phyloP scores from a whole-genome alignment of 83 land plant genomes.

The Diphasiastrum complanatum region DNA sequence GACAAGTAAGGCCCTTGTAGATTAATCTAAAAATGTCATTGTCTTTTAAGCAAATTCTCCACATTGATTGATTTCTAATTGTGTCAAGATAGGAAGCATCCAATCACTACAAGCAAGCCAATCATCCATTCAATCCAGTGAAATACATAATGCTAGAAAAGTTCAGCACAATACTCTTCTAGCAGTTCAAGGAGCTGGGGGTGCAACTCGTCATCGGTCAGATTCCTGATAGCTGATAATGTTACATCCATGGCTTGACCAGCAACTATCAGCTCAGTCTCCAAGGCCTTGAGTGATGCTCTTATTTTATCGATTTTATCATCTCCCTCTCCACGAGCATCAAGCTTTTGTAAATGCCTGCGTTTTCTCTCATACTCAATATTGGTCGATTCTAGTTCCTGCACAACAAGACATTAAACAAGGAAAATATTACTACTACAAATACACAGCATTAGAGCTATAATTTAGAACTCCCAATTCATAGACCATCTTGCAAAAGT shows the following conservation, averaged over 20 bases:
- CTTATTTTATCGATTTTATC: slow-evolving; percentile 6
- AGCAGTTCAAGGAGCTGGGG: slow-evolving; percentile 8
- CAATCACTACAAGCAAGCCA: no score
- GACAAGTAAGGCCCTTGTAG: no score
- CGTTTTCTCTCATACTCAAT: slow-evolving; percentile 5
- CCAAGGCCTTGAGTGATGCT: slow-evolving; percentile 7
- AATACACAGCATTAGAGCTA: background rate
- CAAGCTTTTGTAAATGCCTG: background rate
- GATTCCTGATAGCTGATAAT: background rate
- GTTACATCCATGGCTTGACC: slow-evolving; percentile 4
- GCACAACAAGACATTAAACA: background rate
- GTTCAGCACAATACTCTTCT: background rate
- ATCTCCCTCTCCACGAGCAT: background rate
- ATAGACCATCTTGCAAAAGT: background rate
- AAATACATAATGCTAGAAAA: background rate
- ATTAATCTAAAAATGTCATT: no score
- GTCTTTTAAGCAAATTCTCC: no score
- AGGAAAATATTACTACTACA: background rate
- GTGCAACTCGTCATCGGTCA: slow-evolving; percentile 4
- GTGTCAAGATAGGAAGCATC: no score
- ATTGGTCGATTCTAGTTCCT: background rate
- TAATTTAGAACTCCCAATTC: background rate
- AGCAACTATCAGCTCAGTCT: slow-evolving; percentile 9
- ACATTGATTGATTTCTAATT: no score
- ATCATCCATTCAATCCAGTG: no score